Evolutionary conservation across 1,284 basidiomycete species (phyloP), one percentile per base, ranked within the genome.

Genomic region (Kwoniella shivajii): DNA sequence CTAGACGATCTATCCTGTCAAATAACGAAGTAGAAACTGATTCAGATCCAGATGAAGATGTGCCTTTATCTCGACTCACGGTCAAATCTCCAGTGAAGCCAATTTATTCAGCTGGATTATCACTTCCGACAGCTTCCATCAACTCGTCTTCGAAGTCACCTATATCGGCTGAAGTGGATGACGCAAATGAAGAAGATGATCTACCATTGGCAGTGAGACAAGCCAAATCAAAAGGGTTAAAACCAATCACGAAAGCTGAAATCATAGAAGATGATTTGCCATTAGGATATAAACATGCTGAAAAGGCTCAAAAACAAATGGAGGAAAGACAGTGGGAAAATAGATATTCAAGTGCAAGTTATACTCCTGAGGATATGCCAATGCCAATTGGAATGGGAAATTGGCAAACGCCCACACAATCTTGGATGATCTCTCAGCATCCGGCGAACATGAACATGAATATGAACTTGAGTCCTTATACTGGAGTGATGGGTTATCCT

Each of bases 181-280:
- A 57, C 14, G 52, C 48, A 26, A 42, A 36, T 31, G 59, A 56
- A 14, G 59, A 61, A 46, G 59, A 61, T 46, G 59, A 61, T 38
- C 37, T 54, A 14, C 59, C 59, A 1, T 48, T 61, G 14, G 59
- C 56, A 5, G 52, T 61, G 13, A 34, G 52, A 29, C 59, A 57
- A 47, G 59, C 59, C 13, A 31, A 45, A 33, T 36, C 52, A 6
- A 54, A 52, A 26, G 59, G 59, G 5, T 31, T 61, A 2, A 50
- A 52, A 43, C 59, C 57, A 27, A 56, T 59, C 6, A 61, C 56
- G 26, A 42, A 55, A 33, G 61, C 59, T 36, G 61, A 63, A 14
- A 66, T 68, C 41, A 66, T 67, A 10, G 73, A 73, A 44, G 73
- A 75, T 62, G 72, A 75, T 57, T 57, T 75, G 7, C 73, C 73